These are phyloP conservation scores for Kingdonia uniflora DNA, from an alignment of 164 flowering plant species.

Conservation along the genomic window DNA sequence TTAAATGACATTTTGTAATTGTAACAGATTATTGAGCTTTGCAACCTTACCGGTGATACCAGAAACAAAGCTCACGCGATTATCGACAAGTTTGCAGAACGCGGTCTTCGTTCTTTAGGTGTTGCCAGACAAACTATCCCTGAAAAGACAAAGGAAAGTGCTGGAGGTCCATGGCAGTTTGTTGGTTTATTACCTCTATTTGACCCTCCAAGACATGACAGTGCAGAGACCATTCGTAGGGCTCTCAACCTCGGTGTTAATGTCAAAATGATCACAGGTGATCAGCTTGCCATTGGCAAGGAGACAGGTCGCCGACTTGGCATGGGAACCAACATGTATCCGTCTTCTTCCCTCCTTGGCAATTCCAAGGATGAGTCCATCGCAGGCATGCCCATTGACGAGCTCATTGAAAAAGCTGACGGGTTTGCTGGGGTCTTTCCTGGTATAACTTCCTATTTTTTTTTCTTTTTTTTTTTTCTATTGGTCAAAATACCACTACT, in stretches of 20 bases:
- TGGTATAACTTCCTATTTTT: conserved; percentile 31
- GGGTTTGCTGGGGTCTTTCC: conserved; percentile 96
- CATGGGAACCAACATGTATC: conserved; percentile 94
- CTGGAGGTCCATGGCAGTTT: conserved; percentile 72
- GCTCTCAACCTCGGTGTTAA: conserved; percentile 82
- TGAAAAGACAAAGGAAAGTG: conserved; percentile 71
- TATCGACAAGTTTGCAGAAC: conserved; percentile 48
- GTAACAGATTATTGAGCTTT: conserved; percentile 64
- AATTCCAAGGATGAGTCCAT: conserved; percentile 52
- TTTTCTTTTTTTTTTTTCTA: too few relatives aligned
- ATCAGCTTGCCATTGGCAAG: conserved; percentile 86
- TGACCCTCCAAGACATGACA: conserved; percentile 87
- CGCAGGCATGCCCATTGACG: conserved; percentile 55
- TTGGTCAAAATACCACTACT: too few relatives aligned
- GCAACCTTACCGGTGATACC: conserved; percentile 37
- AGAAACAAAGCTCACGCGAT: conserved; percentile 34
- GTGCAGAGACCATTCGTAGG: conserved; percentile 76
- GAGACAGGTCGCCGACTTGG: conserved; percentile 90
- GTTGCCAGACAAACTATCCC: conserved; percentile 54
- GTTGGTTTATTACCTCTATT: conserved; percentile 78
- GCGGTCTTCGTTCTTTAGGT: conserved; percentile 73
- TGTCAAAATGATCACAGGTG: conserved; percentile 93
- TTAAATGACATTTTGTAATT: neutral
- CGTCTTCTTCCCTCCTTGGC: conserved; percentile 74
- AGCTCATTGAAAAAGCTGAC: conserved; percentile 82